Percentiles rank a stretch among this genome's conserved stretches.
Evolutionary conservation across 257 asterid genomes (phyloP).

Genomic region (Oldenlandia corymbosa): DNA sequence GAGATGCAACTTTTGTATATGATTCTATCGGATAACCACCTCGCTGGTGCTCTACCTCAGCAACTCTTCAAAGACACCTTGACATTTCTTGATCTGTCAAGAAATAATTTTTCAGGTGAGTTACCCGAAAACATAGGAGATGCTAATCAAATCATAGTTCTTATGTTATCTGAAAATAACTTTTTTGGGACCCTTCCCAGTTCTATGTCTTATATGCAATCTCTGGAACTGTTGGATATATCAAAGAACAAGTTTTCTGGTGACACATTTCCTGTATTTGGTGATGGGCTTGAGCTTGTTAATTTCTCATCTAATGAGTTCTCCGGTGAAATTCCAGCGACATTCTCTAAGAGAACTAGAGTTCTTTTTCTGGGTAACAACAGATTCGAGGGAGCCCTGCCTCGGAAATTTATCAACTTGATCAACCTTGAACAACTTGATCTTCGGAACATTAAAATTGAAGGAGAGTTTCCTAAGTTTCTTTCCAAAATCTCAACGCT

Average conservation of each 20-base stretch:
- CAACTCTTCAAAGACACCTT: no score
- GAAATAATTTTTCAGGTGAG: no score
- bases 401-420: slow-evolving; percentile 20
- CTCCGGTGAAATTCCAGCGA: slow-evolving; percentile 21
- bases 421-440: slow-evolving; percentile 21
- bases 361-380: slow-evolving; percentile 22
- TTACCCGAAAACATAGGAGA: no score
- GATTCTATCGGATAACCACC: no score
- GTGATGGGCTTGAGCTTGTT: slow-evolving; percentile 14
- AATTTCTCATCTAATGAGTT: slow-evolving; percentile 24
- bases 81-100: no score
- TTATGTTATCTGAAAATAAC: slow-evolving; percentile 22
- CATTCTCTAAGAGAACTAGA: slow-evolving; percentile 14
- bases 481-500: slow-evolving; percentile 17
- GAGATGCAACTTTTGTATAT: no score
- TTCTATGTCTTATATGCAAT: slow-evolving; percentile 17
- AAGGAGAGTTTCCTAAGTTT: slow-evolving; percentile 19
- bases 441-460: slow-evolving; percentile 19
- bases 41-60: no score
- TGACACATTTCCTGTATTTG: slow-evolving; percentile 17
- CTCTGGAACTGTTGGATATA: slow-evolving; percentile 19
- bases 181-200: slow-evolving; percentile 22
- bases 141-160: slow-evolving; percentile 18
- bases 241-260: slow-evolving; percentile 26
- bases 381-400: slow-evolving; percentile 20